Percentiles rank a stretch among this genome's conserved stretches.
phyloP scores from a whole-genome alignment of 129 eudicot genomes.

The Chrysanthemum seticuspe region DNA sequence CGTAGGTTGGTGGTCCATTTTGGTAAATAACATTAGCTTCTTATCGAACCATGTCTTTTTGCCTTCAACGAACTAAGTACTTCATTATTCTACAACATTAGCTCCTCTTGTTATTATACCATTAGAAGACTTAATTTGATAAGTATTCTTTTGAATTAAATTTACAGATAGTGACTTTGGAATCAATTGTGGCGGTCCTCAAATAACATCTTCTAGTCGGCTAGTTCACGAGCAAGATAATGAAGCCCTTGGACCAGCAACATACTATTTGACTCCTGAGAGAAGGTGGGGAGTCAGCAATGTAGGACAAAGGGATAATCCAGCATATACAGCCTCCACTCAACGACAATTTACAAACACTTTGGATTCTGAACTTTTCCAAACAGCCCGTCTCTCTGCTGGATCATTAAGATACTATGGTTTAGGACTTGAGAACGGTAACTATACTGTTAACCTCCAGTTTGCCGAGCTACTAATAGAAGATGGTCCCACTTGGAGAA shows the following conservation, averaged over 20 bases:
- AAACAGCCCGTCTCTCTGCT: constrained; percentile 66
- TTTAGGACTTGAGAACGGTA: constrained; percentile 71
- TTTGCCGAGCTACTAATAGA: constrained; percentile 56
- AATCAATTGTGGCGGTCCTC: constrained; percentile 67
- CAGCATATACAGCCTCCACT: constrained; percentile 25
- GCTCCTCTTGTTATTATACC: no score
- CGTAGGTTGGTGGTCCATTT: no score
- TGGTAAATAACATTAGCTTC: no score
- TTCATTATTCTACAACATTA: no score
- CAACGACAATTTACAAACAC: constrained; percentile 50
- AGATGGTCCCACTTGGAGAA: constrained; percentile 45
- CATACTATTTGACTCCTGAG: constrained; percentile 39
- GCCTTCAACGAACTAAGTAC: no score
- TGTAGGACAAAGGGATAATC: constrained; percentile 54
- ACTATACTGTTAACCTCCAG: constrained; percentile 56
- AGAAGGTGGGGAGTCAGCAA: constrained; percentile 86
- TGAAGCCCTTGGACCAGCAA: constrained; percentile 58
- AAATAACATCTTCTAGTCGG: constrained; percentile 33
- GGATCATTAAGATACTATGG: constrained; percentile 87
- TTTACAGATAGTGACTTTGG: constrained; percentile 68
- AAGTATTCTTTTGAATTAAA: neutral
- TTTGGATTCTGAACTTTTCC: constrained; percentile 66
- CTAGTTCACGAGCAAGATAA: constrained; percentile 49
- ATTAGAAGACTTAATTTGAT: neutral
- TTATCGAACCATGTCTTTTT: no score